Conservation (phyloP, 2,329 filamentous ascomycete genomes). For the Cryphonectria radicalis region DNA sequence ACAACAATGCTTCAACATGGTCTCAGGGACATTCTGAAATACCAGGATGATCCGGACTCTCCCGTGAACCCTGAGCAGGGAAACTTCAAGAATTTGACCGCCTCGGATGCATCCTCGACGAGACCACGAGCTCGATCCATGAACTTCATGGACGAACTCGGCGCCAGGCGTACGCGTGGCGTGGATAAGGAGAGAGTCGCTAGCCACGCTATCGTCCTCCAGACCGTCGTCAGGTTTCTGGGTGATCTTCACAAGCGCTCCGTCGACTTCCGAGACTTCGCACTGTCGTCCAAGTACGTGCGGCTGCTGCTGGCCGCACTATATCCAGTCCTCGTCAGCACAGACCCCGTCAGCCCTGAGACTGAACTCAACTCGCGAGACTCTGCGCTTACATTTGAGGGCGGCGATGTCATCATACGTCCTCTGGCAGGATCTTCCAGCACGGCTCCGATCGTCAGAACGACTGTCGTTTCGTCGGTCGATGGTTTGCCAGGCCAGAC, state of each 20-base stretch:
- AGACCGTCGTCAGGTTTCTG: slow-evolving; percentile 79
- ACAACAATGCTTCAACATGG: slow-evolving; percentile 87
- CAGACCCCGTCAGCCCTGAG: slow-evolving; percentile 80
- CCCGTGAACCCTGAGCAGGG: slow-evolving; percentile 41
- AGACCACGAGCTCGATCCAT: slow-evolving; percentile 63
- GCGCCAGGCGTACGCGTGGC: slow-evolving; percentile 50
- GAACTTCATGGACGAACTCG: slow-evolving; percentile 66
- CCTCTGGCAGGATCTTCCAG: slow-evolving; percentile 67
- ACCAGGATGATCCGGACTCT: slow-evolving; percentile 64
- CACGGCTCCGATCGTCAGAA: slow-evolving; percentile 73
- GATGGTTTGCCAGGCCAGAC: slow-evolving; percentile 47
- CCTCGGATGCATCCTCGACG: slow-evolving; percentile 36
- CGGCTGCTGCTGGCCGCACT: slow-evolving; percentile 78
- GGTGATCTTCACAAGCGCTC: slow-evolving; percentile 79
- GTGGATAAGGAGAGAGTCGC: slow-evolving; percentile 54
- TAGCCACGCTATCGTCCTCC: slow-evolving; percentile 68
- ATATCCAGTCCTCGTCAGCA: slow-evolving; percentile 86
- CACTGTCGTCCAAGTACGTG: slow-evolving; percentile 77
- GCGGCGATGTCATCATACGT: slow-evolving; percentile 81
- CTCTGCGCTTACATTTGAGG: slow-evolving; percentile 81
- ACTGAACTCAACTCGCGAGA: slow-evolving; percentile 86
- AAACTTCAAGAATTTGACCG: slow-evolving; percentile 32
- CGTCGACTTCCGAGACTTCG: slow-evolving; percentile 79
- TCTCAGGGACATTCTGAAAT: slow-evolving; percentile 69
- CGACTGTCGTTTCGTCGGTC: slow-evolving; percentile 61